phyloP scores from a whole-genome alignment of 176 grass and related monocot genomes.

The Zoysia pacifica region DNA sequence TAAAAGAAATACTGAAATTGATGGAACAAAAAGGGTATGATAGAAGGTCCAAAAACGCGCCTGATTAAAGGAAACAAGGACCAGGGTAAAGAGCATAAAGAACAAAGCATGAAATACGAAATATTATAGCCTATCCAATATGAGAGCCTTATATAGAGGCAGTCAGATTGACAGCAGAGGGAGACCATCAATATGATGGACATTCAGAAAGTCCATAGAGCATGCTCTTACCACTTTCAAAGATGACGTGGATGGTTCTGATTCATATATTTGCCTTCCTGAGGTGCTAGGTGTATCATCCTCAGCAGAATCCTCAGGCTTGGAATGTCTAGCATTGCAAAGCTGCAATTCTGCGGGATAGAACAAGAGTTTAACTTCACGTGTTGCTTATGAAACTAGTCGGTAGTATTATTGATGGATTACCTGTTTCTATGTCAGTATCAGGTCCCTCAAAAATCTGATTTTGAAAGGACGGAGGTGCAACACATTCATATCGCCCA shows the following conservation, averaged over 20 bases:
- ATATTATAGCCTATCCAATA: background rate
- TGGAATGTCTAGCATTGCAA: conserved; percentile 75
- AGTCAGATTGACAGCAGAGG: conserved; percentile 19
- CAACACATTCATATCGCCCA: conserved; percentile 73
- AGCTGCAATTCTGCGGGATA: conserved; percentile 75
- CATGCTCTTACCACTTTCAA: conserved; percentile 53
- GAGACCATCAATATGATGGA: background rate
- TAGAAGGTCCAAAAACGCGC: background rate
- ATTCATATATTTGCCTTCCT: conserved; percentile 74
- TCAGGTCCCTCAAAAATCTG: conserved; percentile 99
- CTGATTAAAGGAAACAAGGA: conserved; percentile 8
- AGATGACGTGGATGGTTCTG: conserved; percentile 46
- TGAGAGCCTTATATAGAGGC: background rate
- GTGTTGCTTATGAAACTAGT: conserved; percentile 18
- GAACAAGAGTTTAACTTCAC: conserved; percentile 12
- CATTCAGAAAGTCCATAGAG: conserved; percentile 20
- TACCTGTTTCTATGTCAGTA: conserved; percentile 96
- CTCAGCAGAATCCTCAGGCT: conserved; percentile 57
- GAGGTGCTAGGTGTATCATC: conserved; percentile 94
- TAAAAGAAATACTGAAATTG: conserved; percentile 9
- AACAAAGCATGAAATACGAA: conserved; percentile 11
- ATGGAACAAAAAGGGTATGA: background rate
- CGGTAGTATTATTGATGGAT: conserved; percentile 4
- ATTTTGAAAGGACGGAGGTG: conserved; percentile 65
- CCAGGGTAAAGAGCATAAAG: background rate